Percentiles rank a stretch among this genome's conserved stretches.
Conservation (phyloP, 306 rosid genomes). For the Leucaena leucocephala region DNA sequence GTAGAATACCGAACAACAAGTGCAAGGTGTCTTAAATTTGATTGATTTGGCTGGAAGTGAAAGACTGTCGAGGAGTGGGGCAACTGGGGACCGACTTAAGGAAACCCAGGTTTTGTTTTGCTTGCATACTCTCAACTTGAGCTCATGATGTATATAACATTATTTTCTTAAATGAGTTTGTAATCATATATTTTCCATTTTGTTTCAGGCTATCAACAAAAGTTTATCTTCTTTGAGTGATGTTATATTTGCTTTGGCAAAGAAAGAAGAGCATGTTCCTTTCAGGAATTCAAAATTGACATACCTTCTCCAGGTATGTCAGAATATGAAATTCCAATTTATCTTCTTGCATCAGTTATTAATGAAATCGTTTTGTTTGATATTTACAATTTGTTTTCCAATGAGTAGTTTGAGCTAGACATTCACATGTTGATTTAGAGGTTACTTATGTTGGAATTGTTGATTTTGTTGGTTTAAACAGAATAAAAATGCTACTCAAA, state of each 20-base stretch:
- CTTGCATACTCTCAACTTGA: slow-evolving; percentile 13
- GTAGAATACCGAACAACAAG: slow-evolving; percentile 92
- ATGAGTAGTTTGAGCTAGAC: neutral
- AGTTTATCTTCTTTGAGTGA: slow-evolving; percentile 62
- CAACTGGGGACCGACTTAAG: slow-evolving; percentile 95
- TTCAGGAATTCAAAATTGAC: slow-evolving; percentile 92
- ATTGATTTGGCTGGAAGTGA: slow-evolving; percentile 98
- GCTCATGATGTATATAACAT: neutral
- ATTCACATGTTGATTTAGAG: too few relatives aligned
- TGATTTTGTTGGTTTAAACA: neutral
- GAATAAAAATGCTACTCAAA: neutral
- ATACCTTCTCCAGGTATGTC: slow-evolving; percentile 85
- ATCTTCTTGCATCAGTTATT: neutral
- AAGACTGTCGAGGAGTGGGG: slow-evolving; percentile 87
- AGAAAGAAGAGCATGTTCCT: slow-evolving; percentile 92
- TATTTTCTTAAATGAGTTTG: neutral
- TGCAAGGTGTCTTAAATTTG: slow-evolving; percentile 89
- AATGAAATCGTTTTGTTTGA: slow-evolving; percentile 12
- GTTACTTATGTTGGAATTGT: neutral
- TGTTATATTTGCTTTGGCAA: slow-evolving; percentile 90
- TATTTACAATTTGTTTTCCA: neutral
- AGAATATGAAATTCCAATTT: neutral
- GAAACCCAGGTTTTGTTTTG: slow-evolving; percentile 81
- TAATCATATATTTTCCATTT: slow-evolving; percentile 22
- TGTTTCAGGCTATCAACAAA: slow-evolving; percentile 76